Percentiles rank a stretch among this genome's conserved stretches.
Evolutionary conservation across 805 yeast species (phyloP).

Genomic region (Nakazawaea populi): DNA sequence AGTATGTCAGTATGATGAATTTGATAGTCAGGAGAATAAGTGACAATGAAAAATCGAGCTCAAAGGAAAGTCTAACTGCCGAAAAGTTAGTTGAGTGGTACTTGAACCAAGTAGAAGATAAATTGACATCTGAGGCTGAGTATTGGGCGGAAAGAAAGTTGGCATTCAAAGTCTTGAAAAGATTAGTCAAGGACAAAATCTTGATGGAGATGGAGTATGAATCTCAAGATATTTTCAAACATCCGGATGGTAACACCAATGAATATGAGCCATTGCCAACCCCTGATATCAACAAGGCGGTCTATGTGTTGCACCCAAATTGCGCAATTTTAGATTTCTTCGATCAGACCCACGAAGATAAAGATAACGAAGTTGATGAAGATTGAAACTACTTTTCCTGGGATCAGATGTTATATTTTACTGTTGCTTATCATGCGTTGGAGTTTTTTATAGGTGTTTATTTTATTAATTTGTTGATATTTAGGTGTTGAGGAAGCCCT

Average conservation of each 20-base stretch:
- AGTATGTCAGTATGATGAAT: constrained; percentile 80
- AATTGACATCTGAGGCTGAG: constrained; percentile 61
- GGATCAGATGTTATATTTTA: background rate
- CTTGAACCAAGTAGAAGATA: constrained; percentile 65
- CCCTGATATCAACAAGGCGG: constrained; percentile 24
- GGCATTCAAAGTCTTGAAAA: constrained; percentile 73
- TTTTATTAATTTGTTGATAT: no score
- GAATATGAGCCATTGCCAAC: constrained; percentile 11
- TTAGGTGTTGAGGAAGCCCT: no score
- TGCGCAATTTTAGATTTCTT: constrained; percentile 70
- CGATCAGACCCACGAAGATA: constrained; percentile 27
- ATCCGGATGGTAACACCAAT: constrained; percentile 14
- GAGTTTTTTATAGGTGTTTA: background rate
- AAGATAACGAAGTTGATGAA: constrained; percentile 3
- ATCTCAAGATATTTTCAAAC: constrained; percentile 30
- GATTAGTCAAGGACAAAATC: constrained; percentile 79
- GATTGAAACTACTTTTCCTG: background rate
- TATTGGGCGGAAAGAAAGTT: constrained; percentile 64
- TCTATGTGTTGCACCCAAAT: constrained; percentile 71
- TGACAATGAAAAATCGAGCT: constrained; percentile 39
- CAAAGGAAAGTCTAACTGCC: constrained; percentile 48
- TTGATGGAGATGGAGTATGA: constrained; percentile 60
- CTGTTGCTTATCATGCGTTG: background rate
- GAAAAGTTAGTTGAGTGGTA: constrained; percentile 77
- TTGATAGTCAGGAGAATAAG: constrained; percentile 57